Evolutionary conservation across 2,329 filamentous ascomycete genomes (phyloP).

Genomic region (Bipolaris cookei): DNA sequence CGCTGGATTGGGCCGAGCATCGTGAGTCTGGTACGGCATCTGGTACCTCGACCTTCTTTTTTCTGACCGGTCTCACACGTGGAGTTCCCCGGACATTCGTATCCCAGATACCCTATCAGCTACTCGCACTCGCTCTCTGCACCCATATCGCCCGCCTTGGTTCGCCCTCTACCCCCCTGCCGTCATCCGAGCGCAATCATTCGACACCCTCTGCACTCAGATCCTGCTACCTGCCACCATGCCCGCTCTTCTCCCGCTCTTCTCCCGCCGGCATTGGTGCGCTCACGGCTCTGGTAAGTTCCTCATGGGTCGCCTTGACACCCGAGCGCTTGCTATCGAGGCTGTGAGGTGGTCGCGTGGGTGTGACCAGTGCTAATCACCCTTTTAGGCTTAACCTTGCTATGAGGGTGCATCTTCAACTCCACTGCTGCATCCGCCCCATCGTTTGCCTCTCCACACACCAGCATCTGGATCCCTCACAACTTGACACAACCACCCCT

Average conservation of each 20-base stretch:
- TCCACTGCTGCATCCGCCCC: slow-evolving; percentile 12
- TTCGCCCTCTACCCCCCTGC: slow-evolving; percentile 8
- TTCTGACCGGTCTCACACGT: slow-evolving; percentile 18
- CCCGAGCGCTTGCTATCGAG: slow-evolving; percentile 20
- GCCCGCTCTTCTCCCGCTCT: not conserved
- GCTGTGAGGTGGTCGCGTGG: slow-evolving; percentile 23
- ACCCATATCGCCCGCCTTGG: slow-evolving; percentile 14
- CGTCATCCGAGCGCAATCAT: not conserved
- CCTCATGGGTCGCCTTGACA: slow-evolving; percentile 2
- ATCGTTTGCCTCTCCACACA: slow-evolving; percentile 17
- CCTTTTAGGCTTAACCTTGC: slow-evolving; percentile 18
- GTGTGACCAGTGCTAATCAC: slow-evolving; percentile 13
- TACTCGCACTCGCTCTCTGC: slow-evolving; percentile 6
- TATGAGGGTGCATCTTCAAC: slow-evolving; percentile 17
- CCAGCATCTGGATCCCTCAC: slow-evolving; percentile 19
- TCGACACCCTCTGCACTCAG: too few species aligned
- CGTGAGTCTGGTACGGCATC: slow-evolving; percentile 3
- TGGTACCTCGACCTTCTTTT: slow-evolving; percentile 9
- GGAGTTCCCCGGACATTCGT: slow-evolving; percentile 10
- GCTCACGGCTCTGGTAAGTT: slow-evolving; percentile 11
- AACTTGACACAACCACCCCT: slow-evolving; percentile 20
- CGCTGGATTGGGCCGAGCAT: not conserved
- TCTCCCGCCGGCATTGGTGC: not conserved
- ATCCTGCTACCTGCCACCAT: not conserved
- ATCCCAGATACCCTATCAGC: slow-evolving; percentile 6